phyloP scores from a whole-genome alignment of 1,139 yeast genomes.

The Wickerhamomyces sp. region DNA sequence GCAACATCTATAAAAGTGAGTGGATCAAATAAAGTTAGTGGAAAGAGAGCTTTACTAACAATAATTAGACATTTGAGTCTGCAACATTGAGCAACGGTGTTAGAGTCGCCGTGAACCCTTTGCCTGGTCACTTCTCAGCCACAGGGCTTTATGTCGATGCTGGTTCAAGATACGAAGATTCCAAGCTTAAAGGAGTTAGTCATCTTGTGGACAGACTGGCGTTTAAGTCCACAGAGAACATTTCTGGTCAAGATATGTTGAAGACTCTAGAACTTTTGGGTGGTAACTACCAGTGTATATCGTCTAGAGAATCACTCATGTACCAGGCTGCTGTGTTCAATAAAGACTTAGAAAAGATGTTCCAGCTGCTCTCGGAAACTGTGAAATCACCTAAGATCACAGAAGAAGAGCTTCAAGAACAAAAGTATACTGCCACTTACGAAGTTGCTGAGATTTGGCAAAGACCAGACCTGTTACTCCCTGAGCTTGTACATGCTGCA shows the following conservation, averaged over 20 bases:
- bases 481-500: conserved; percentile 80
- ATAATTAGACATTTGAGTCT: conserved; percentile 22
- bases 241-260: conserved; percentile 66
- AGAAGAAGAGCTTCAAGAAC: conserved; percentile 69
- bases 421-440: conserved; percentile 69
- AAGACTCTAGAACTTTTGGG: conserved; percentile 76
- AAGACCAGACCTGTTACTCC: conserved; percentile 83
- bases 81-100: conserved; percentile 72
- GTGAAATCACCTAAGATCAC: conserved; percentile 65
- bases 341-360: conserved; percentile 79
- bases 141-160: conserved; percentile 87
- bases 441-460: conserved; percentile 79
- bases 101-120: conserved; percentile 76
- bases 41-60: conserved; percentile 2
- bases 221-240: conserved; percentile 69
- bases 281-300: conserved; percentile 92
- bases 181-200: conserved; percentile 59
- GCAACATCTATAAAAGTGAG: conserved; percentile 9
- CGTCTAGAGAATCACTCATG: conserved; percentile 86
- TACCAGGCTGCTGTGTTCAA: conserved; percentile 95
- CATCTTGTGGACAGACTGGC: conserved; percentile 86
- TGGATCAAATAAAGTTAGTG: too few relatives aligned
- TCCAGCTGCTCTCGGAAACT: conserved; percentile 74
- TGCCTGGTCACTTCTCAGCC: conserved; percentile 90
- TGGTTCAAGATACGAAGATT: conserved; percentile 77